Percentiles rank a stretch among this genome's conserved stretches.
Conservation (phyloP, 495 filamentous ascomycete genomes). For the Annulohypoxylon maeteangense region DNA sequence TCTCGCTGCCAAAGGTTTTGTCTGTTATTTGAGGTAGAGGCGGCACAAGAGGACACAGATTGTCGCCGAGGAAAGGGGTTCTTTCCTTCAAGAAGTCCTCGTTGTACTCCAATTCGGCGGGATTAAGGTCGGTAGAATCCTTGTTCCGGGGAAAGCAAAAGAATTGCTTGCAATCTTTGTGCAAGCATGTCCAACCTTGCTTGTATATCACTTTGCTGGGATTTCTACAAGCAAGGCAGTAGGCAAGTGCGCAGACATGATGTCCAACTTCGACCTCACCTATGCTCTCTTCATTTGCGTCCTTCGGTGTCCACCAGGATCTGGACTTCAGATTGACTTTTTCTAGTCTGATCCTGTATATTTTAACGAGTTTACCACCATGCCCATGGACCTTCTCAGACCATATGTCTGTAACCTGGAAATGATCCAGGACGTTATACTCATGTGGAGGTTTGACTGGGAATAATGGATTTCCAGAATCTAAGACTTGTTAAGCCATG, state of each 20-base stretch:
- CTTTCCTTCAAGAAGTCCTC: slow-evolving; percentile 66
- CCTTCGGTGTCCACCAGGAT: slow-evolving; percentile 75
- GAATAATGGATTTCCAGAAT: slow-evolving; percentile 62
- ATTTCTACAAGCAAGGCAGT: slow-evolving; percentile 42
- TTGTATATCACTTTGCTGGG: slow-evolving; percentile 54
- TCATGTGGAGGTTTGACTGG: slow-evolving; percentile 66
- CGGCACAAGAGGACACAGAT: slow-evolving; percentile 53
- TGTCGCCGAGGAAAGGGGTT: slow-evolving; percentile 21
- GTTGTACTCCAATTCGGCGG: slow-evolving; percentile 62
- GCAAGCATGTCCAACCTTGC: slow-evolving; percentile 76
- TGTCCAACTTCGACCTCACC: slow-evolving; percentile 26
- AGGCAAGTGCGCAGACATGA: slow-evolving; percentile 18
- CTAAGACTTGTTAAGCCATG: slow-evolving; percentile 49
- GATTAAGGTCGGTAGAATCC: slow-evolving; percentile 42
- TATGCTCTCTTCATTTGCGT: slow-evolving; percentile 6
- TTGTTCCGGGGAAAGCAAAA: slow-evolving; percentile 52
- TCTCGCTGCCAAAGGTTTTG: slow-evolving; percentile 49
- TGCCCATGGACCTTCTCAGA: slow-evolving; percentile 59
- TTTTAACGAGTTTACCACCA: slow-evolving; percentile 48
- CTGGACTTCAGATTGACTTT: slow-evolving; percentile 67
- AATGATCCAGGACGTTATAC: slow-evolving; percentile 79
- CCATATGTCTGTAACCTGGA: slow-evolving; percentile 80
- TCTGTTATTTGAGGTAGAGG: slow-evolving; percentile 29
- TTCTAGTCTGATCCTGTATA: slow-evolving; percentile 73
- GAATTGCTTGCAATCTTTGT: slow-evolving; percentile 65